phyloP scores from a whole-genome alignment of 768 basidiomycete genomes.

The Hydnum rufescens region DNA sequence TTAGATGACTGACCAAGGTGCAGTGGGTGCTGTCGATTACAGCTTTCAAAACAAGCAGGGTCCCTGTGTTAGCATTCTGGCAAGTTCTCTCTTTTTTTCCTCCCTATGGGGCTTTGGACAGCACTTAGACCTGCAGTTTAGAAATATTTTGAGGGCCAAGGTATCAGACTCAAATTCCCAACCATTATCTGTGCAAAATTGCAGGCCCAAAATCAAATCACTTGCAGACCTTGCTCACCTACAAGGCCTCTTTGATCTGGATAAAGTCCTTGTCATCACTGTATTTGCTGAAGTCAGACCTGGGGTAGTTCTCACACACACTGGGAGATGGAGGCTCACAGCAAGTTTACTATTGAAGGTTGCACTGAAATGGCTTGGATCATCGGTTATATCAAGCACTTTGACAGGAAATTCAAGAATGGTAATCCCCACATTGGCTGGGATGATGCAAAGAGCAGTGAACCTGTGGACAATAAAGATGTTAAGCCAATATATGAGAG shows the following conservation, averaged over 20 bases:
- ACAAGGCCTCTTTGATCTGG: conserved; percentile 79
- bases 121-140: no score
- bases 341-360: conserved; percentile 94
- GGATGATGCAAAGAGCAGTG: conserved; percentile 84
- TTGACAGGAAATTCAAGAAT: conserved; percentile 88
- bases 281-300: conserved; percentile 92
- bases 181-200: conserved; percentile 25
- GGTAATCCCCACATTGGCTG: conserved; percentile 90
- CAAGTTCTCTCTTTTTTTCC: background rate
- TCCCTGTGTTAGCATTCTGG: background rate
- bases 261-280: conserved; percentile 89
- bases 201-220: conserved; percentile 35
- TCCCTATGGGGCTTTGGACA: no score
- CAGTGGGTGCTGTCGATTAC: background rate
- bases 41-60: background rate
- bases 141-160: background rate
- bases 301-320: conserved; percentile 97
- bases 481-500: conserved; percentile 86
- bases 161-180: background rate
- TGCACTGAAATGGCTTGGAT: conserved; percentile 99
- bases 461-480: conserved; percentile 97
- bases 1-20: no score
- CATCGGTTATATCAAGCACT: conserved; percentile 97
- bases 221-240: conserved; percentile 58
- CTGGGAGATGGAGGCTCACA: conserved; percentile 98